Evolutionary conservation across 768 basidiomycete species (phyloP), one percentile per base, ranked within the genome.

Genomic region (Butyriboletus loyo): DNA sequence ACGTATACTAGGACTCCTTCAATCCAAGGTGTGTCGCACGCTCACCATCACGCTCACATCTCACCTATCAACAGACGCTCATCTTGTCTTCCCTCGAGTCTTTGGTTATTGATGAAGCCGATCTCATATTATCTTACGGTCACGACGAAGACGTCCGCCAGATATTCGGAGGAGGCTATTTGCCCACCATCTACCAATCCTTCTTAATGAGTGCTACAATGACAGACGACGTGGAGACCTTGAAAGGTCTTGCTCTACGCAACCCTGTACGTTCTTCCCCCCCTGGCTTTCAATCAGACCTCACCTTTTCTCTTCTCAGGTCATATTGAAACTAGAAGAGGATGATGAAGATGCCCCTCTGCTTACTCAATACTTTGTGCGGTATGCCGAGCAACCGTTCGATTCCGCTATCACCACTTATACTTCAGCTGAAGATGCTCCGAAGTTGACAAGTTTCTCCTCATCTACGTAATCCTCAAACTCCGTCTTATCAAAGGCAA

Each of bases 161-260:
- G 53, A 79, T 85, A 40, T 85, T 88, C 55, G 77, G 71, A 50
- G 89, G 83, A 42, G 80, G 77, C 38, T 86, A 81, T 68, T 80
- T 89, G 28, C 92, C 87, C 48, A 87, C 84, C 67, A 83, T 88
- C 54, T 91, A 83, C 69, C 96, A 93, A 69, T 89, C 91, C 10
- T 94, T 96, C 72, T 74, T 99, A 31, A 97, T 98, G 92, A 93
- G 89, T 65, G 96, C 97, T 5, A 99, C 96, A 0, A 87, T 98
- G 86, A 93, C 94, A 11, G 90, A 94, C 61, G 97, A 98, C 60
- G 92, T 99, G 4, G 91, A 95, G 64, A 77, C 83, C 54, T 76
- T 98, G 49, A 97, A 97, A 68, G 92, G 93, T 5, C 77, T 98
- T 34, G 79, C 88, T 6, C 74, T 99, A 17, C 80, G 93, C 24